A percentile compares a stretch with the other conserved stretches of the same genome.
These are phyloP conservation scores for Diaporthe destruens DNA, from an alignment of 2,329 filamentous ascomycete species.

Conservation along the genomic window DNA sequence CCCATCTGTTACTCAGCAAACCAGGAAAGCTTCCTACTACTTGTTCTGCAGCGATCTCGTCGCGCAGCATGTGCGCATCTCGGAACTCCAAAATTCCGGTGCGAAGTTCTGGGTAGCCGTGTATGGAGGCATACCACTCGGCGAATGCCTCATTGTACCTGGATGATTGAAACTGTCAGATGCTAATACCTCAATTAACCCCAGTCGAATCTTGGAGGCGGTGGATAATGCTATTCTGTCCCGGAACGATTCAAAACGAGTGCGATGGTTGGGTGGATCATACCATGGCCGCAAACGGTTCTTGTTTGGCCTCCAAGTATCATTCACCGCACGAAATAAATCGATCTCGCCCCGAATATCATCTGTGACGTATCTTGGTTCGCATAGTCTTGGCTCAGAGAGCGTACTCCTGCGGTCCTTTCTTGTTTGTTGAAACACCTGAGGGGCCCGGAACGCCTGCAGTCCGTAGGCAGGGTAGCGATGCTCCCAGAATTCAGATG, in stretches of 20 bases:
- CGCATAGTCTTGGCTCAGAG: not conserved
- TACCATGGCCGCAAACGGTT: constrained; percentile 2
- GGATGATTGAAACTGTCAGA: not conserved
- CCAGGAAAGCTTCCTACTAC: not conserved
- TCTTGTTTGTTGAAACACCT: not conserved
- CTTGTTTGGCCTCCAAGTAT: not conserved
- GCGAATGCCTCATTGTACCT: not conserved
- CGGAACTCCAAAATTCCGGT: constrained; percentile 2
- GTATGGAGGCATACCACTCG: not conserved
- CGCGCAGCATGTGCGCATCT: constrained; percentile 8
- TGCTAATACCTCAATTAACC: too few relatives aligned
- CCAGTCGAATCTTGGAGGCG: too few relatives aligned
- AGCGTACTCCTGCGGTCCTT: not conserved
- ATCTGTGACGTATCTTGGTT: not conserved
- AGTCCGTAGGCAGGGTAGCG: not conserved
- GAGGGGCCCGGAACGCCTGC: not conserved
- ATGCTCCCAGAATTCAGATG: not conserved
- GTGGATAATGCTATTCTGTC: too few relatives aligned
- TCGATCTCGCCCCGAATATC: not conserved
- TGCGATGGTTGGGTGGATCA: not conserved
- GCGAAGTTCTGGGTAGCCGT: not conserved
- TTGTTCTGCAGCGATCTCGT: not conserved
- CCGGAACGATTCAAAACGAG: not conserved
- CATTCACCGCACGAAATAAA: accelerated
- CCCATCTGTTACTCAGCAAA: not conserved